Evolutionary conservation across 306 rosid genomes (phyloP).

Genomic region (Mimosa bimucronata): DNA sequence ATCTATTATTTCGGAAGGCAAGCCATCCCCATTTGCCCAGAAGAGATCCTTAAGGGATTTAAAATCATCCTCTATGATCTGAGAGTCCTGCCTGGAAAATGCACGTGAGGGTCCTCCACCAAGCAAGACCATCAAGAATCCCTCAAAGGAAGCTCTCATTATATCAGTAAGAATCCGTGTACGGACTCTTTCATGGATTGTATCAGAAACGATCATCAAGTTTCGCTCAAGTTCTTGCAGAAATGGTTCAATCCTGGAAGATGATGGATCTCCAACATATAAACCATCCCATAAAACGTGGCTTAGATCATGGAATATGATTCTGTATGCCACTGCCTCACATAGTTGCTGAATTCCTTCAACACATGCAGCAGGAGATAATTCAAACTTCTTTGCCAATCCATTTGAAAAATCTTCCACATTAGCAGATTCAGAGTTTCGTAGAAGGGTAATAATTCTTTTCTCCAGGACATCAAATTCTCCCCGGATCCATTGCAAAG

Average conservation of each 20-base stretch:
- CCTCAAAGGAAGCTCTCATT: conserved; percentile 98
- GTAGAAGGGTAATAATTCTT: conserved; percentile 79
- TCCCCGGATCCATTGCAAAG: conserved; percentile 79
- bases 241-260: conserved; percentile 85
- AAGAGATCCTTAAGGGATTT: conserved; percentile 78
- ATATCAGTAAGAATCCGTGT: conserved; percentile 78
- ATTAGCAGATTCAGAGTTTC: conserved; percentile 92
- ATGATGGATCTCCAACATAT: conserved; percentile 80
- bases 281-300: conserved; percentile 80
- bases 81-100: conserved; percentile 81
- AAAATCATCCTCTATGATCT: conserved; percentile 86
- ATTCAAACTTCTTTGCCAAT: conserved; percentile 77
- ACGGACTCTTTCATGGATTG: conserved; percentile 81
- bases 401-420: conserved; percentile 88
- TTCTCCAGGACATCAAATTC: conserved; percentile 92
- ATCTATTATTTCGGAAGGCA: conserved; percentile 87
- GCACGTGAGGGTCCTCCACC: conserved; percentile 97
- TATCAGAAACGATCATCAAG: conserved; percentile 65
- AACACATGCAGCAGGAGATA: conserved; percentile 80
- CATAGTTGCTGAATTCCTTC: conserved; percentile 95
- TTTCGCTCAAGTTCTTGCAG: conserved; percentile 78
- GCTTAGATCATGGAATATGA: conserved; percentile 81
- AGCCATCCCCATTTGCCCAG: conserved; percentile 95
- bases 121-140: conserved; percentile 89
- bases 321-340: conserved; percentile 83